Evolutionary conservation across 2,329 filamentous ascomycete species (phyloP).

Genomic region (Tolypocladium nubicola): DNA sequence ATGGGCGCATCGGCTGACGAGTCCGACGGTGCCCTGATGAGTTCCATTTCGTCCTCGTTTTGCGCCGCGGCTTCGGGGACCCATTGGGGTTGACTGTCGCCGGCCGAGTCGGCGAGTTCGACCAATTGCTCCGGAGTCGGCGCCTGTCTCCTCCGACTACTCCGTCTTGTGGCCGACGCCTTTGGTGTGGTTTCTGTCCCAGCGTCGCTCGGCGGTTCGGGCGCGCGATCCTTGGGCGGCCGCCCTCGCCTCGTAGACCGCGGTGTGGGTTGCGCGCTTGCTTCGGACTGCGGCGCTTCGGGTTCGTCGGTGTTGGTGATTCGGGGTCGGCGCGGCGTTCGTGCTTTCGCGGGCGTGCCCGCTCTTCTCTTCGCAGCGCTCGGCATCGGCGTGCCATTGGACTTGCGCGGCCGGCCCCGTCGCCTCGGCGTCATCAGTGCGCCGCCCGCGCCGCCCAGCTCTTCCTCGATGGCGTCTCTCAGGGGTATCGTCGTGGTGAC

Average conservation of each 20-base stretch:
- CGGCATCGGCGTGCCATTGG: conserved; percentile 42
- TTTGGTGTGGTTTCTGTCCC: conserved; percentile 8
- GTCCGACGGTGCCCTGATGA: conserved; percentile 9
- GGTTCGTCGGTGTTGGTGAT: conserved; percentile 16
- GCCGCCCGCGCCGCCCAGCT: conserved; percentile 18
- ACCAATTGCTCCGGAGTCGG: conserved; percentile 15
- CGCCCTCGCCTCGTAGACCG: conserved; percentile 18
- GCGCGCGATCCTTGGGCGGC: conserved; percentile 15
- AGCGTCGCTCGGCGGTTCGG: conserved; percentile 16
- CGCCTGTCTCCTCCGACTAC: conserved; percentile 11
- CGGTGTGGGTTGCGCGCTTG: conserved; percentile 18
- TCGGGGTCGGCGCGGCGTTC: conserved; percentile 22
- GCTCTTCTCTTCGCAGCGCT: conserved; percentile 32
- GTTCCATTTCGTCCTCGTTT: conserved; percentile 17
- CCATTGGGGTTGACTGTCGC: conserved; percentile 6
- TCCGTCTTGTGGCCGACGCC: conserved; percentile 6
- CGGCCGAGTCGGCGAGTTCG: conserved; percentile 12
- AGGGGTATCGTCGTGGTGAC: conserved; percentile 43
- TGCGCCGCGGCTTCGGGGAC: conserved; percentile 6
- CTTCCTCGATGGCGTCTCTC: conserved; percentile 26
- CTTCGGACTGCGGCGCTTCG: conserved; percentile 12
- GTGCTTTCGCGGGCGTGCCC: conserved; percentile 29
- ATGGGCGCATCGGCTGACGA: conserved; percentile 3
- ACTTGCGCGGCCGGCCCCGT: conserved; percentile 36
- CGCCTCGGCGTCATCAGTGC: conserved; percentile 26